These are phyloP conservation scores for Cryptococcus wingfieldii DNA, from an alignment of 1,284 basidiomycete species.

Conservation along the genomic window DNA sequence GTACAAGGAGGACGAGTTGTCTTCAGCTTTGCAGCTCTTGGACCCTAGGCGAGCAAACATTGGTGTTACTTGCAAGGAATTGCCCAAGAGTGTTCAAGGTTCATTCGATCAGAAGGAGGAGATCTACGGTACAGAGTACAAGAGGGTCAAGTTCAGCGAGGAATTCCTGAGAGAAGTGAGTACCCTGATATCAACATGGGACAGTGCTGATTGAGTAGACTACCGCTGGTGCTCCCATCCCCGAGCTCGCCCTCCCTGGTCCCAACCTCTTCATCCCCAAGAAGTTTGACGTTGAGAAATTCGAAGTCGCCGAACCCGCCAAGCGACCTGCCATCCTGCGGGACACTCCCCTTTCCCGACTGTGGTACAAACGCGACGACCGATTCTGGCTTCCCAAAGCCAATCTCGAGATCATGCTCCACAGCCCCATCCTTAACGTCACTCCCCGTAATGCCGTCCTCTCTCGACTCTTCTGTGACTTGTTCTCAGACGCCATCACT, in stretches of 20 bases:
- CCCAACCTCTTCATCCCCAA: conserved; percentile 86
- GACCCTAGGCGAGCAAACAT: conserved; percentile 57
- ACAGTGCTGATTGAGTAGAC: conserved; percentile 52
- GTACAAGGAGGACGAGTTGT: conserved; percentile 68
- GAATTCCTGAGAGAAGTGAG: conserved; percentile 62
- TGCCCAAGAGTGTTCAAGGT: conserved; percentile 58
- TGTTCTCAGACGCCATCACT: conserved; percentile 81
- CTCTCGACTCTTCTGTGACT: conserved; percentile 65
- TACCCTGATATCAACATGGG: not conserved
- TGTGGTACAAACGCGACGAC: conserved; percentile 97
- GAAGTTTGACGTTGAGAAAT: conserved; percentile 76
- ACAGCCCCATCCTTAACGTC: conserved; percentile 43
- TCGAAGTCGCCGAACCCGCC: conserved; percentile 62
- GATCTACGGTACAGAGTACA: conserved; percentile 78
- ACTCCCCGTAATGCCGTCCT: conserved; percentile 46
- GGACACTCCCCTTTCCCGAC: conserved; percentile 63
- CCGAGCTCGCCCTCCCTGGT: conserved; percentile 71
- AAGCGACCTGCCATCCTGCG: conserved; percentile 71
- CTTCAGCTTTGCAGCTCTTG: conserved; percentile 61
- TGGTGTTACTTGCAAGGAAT: conserved; percentile 50
- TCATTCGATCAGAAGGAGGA: conserved; percentile 71
- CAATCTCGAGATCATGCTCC: conserved; percentile 34
- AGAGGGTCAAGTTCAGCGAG: conserved; percentile 62
- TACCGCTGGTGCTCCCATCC: conserved; percentile 58
- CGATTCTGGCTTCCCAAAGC: conserved; percentile 90